Percentiles rank a stretch among this genome's conserved stretches.
These are phyloP conservation scores for Chamaenerion angustifolium DNA, from an alignment of 345 rosid genomes.

Conservation along the genomic window DNA sequence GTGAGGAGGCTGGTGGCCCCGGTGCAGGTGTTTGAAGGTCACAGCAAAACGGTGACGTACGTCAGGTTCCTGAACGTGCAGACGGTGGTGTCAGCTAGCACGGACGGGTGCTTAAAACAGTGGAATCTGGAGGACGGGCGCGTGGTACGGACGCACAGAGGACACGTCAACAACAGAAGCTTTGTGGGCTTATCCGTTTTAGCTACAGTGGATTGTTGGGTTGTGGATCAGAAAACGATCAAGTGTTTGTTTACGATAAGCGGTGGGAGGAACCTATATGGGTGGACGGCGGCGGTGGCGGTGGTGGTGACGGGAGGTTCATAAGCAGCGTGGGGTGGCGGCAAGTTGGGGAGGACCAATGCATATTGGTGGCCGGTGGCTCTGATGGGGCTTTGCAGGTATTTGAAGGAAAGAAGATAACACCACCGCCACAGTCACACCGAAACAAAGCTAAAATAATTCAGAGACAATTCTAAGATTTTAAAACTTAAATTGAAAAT, in stretches of 20 bases:
- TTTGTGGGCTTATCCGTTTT: constrained; percentile 79
- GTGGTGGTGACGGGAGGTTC: constrained; percentile 18
- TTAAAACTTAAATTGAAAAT: no score
- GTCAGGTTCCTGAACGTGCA: constrained; percentile 27
- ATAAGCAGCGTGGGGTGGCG: constrained; percentile 82
- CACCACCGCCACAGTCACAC: not conserved
- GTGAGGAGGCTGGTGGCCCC: constrained; percentile 36
- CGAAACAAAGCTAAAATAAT: no score
- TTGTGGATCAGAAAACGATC: constrained; percentile 70
- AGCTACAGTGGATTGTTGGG: constrained; percentile 55
- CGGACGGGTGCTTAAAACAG: constrained; percentile 60
- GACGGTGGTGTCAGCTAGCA: constrained; percentile 41
- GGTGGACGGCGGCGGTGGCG: constrained; percentile 23
- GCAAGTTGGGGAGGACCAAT: constrained; percentile 45
- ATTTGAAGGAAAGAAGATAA: constrained; percentile 32
- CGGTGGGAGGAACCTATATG: constrained; percentile 78
- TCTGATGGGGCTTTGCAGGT: constrained; percentile 61
- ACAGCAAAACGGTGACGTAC: constrained; percentile 64
- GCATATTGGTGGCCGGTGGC: constrained; percentile 67
- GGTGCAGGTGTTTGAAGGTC: constrained; percentile 35
- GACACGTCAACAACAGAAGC: constrained; percentile 58
- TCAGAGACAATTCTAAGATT: no score
- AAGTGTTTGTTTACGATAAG: constrained; percentile 62
- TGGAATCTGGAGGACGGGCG: constrained; percentile 29
- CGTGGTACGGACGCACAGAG: constrained; percentile 38